Conservation (phyloP, 805 yeast species). For the Grigorovia transvaalensis region DNA sequence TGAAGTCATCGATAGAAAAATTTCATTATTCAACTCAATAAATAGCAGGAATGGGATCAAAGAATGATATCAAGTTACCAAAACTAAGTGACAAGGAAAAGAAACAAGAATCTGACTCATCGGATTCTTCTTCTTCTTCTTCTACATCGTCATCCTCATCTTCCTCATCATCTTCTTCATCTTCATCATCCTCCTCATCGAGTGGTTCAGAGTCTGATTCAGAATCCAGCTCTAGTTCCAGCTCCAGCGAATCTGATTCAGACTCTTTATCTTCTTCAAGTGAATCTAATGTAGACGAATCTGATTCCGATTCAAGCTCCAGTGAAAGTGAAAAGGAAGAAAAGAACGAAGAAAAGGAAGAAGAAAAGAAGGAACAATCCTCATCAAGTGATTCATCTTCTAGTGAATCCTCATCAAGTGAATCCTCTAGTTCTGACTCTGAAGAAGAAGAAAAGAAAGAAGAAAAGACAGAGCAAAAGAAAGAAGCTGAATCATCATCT, state of each 20-base stretch:
- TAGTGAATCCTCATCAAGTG: slow-evolving; percentile 5
- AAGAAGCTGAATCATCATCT: slow-evolving; percentile 6
- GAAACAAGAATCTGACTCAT: slow-evolving; percentile 11
- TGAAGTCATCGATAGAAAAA: not conserved
- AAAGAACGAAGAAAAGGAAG: not conserved
- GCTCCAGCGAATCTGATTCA: slow-evolving; percentile 7
- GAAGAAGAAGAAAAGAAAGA: not conserved
- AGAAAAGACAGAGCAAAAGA: not conserved
- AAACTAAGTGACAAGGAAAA: slow-evolving; percentile 22
- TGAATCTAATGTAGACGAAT: slow-evolving; percentile 6
- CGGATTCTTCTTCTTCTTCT: slow-evolving; percentile 1
- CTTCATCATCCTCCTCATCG: not conserved
- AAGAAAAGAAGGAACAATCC: not conserved
- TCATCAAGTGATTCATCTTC: slow-evolving; percentile 8
- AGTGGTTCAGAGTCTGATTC: not conserved
- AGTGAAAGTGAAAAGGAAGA: slow-evolving; percentile 5
- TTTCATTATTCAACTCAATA: not conserved
- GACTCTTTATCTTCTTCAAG: slow-evolving; percentile 38
- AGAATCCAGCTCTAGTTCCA: slow-evolving; percentile 3
- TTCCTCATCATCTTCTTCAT: slow-evolving; percentile 1
- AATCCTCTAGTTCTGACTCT: slow-evolving; percentile 4
- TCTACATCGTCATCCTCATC: slow-evolving; percentile 1
- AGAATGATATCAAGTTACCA: slow-evolving; percentile 15
- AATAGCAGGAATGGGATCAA: slow-evolving; percentile 1
- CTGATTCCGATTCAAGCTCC: slow-evolving; percentile 10